phyloP scores from a whole-genome alignment of 495 filamentous ascomycete species.

The Mycothermus thermophilus region DNA sequence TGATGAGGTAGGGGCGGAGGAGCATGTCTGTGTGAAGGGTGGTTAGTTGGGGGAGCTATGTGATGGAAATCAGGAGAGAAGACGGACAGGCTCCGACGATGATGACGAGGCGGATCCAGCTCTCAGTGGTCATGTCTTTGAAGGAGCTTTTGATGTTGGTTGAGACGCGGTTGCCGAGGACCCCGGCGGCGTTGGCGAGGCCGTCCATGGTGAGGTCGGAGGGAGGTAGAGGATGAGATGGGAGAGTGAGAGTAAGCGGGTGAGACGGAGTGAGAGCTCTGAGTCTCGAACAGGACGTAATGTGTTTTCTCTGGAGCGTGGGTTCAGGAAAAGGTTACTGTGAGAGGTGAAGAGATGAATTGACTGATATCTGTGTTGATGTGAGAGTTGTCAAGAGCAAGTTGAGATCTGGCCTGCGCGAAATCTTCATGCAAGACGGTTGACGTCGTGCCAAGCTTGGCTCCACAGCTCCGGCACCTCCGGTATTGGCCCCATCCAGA shows the following conservation, averaged over 20 bases:
- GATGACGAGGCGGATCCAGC: constrained; percentile 48
- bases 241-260: not conserved
- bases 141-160: constrained; percentile 44
- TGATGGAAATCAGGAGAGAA: not conserved
- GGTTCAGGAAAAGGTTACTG: no score
- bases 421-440: no score
- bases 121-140: constrained; percentile 35
- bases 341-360: no score
- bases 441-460: no score
- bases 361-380: no score
- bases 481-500: no score
- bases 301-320: no score
- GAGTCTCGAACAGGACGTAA: no score
- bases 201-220: constrained; percentile 16
- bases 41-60: not conserved
- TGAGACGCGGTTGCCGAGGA: constrained; percentile 30
- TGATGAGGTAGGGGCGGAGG: constrained; percentile 51
- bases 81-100: constrained; percentile 35
- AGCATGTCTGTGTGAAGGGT: constrained; percentile 37
- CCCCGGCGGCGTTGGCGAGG: constrained; percentile 19
- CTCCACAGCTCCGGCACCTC: no score
- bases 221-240: not conserved
- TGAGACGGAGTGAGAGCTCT: no score
- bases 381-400: no score
- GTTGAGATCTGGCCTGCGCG: no score